Conservation (phyloP, 73 alveolate species). For the Tetrahymena malaccensis region DNA sequence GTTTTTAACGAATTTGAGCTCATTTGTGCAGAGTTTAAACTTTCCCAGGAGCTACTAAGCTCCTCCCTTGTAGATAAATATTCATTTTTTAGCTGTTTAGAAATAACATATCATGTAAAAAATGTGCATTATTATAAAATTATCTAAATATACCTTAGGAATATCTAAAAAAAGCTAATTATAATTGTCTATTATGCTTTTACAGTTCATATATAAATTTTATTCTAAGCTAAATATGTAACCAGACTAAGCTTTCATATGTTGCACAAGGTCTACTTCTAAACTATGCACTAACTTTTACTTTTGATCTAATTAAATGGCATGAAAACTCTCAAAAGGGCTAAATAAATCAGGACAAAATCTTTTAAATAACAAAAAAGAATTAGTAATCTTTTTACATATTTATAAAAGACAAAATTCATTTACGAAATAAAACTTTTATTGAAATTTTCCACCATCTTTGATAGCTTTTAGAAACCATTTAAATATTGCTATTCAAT, state of each 20-base stretch:
- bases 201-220: neutral
- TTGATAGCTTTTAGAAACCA: neutral
- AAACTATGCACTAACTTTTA: neutral
- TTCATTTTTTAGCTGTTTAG: neutral
- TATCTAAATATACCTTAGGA: neutral
- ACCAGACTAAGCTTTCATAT: neutral
- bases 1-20: neutral
- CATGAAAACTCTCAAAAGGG: neutral
- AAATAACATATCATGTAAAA: neutral
- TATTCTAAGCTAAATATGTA: neutral
- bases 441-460: neutral
- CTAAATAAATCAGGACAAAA: neutral
- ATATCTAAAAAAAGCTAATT: neutral
- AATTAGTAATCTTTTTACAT: neutral
- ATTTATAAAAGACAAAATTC: neutral
- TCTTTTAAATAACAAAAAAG: neutral
- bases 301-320: neutral
- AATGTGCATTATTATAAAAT: neutral
- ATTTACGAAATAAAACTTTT: neutral
- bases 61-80: neutral
- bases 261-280: neutral
- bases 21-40: neutral
- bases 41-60: neutral
- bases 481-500: neutral
- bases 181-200: neutral